Conservation (phyloP, 176 grass and related monocot genomes). For the Avena eriantha region DNA sequence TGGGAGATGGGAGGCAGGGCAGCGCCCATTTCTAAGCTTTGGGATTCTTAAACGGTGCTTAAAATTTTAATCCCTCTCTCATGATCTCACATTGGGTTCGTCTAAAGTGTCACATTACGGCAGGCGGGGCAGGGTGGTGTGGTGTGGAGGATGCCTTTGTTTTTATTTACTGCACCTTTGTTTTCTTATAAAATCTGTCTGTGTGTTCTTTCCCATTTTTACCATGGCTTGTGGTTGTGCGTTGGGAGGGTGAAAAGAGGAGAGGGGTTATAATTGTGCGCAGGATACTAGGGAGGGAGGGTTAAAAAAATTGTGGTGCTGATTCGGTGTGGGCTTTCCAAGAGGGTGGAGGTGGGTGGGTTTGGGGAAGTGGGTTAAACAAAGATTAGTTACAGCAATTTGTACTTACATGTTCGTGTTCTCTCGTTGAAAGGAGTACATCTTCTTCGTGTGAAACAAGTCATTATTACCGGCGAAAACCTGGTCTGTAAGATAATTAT, state of each 20-base stretch:
- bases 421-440: conserved; percentile 13
- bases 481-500: background rate
- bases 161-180: conserved; percentile 39
- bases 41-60: conserved; percentile 82
- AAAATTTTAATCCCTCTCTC: conserved; percentile 33
- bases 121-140: background rate
- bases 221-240: conserved; percentile 15
- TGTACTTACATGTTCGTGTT: conserved; percentile 38
- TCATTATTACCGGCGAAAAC: background rate
- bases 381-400: conserved; percentile 26
- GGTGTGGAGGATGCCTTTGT: conserved; percentile 49
- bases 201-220: conserved; percentile 27
- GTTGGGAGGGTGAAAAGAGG: conserved; percentile 31
- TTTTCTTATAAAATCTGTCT: background rate
- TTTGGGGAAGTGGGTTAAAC: conserved; percentile 68
- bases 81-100: conserved; percentile 18
- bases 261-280: conserved; percentile 30
- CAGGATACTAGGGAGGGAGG: conserved; percentile 21
- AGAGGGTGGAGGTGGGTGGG: conserved; percentile 54
- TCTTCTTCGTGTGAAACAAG: conserved; percentile 12
- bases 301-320: conserved; percentile 40
- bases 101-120: conserved; percentile 34
- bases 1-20: conserved; percentile 14
- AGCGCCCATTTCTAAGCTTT: conserved; percentile 68
- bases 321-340: conserved; percentile 54